A percentile compares a stretch with the other conserved stretches of the same genome.
These are phyloP conservation scores for Candida parachauliodes DNA, from an alignment of 805 yeast species.

Conservation along the genomic window DNA sequence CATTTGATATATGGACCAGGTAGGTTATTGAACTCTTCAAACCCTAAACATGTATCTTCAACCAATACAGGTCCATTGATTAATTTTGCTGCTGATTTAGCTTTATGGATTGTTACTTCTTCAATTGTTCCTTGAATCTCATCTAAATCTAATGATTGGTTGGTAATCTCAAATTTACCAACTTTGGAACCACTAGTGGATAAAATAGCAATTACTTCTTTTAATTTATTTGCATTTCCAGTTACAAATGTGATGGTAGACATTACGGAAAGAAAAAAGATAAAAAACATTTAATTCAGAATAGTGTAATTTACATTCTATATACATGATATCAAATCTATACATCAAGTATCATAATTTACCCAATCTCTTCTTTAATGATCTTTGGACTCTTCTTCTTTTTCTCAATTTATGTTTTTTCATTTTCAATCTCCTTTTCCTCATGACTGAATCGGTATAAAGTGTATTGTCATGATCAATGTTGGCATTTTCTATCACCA, in stretches of 20 bases:
- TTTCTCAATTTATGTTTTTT: slow-evolving; percentile 95
- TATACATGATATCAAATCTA: no score
- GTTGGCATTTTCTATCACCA: background rate
- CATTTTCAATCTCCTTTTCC: slow-evolving; percentile 92
- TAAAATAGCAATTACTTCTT: slow-evolving; percentile 78
- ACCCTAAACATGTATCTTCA: slow-evolving; percentile 91
- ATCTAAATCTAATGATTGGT: slow-evolving; percentile 71
- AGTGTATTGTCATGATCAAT: slow-evolving; percentile 28
- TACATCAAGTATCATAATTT: no score
- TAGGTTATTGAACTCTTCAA: slow-evolving; percentile 68
- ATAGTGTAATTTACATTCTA: no score
- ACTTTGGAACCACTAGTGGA: slow-evolving; percentile 30
- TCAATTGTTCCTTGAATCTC: slow-evolving; percentile 89
- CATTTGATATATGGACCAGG: slow-evolving; percentile 97
- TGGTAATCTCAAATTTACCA: slow-evolving; percentile 52
- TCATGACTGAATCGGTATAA: slow-evolving; percentile 64
- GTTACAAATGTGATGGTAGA: slow-evolving; percentile 65
- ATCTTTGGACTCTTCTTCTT: slow-evolving; percentile 92
- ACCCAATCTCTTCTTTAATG: slow-evolving; percentile 68
- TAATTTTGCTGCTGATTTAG: slow-evolving; percentile 63
- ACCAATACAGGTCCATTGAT: slow-evolving; percentile 81
- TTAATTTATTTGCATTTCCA: slow-evolving; percentile 84
- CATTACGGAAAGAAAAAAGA: slow-evolving; percentile 10
- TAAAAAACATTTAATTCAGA: no score
- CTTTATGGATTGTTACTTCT: slow-evolving; percentile 78